Conservation (phyloP, 495 filamentous ascomycete genomes). For the Apiosordaria backusii region DNA sequence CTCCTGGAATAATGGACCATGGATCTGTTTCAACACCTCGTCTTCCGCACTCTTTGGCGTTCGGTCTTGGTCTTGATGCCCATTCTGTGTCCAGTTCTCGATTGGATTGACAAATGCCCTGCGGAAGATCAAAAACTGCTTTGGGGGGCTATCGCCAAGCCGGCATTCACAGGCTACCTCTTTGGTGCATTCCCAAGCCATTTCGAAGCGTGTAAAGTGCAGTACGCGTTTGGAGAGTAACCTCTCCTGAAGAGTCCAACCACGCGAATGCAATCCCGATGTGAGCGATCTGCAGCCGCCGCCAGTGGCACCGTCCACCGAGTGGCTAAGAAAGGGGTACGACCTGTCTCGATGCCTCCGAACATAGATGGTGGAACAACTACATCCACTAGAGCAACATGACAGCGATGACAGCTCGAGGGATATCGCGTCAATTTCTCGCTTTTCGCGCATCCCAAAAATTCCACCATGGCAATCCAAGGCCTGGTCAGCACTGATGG, state of each 20-base stretch:
- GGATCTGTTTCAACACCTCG: neutral
- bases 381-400: neutral
- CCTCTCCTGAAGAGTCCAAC: constrained; percentile 11
- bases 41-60: neutral
- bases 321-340: neutral
- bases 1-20: neutral
- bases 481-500: constrained; percentile 16
- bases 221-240: constrained; percentile 1
- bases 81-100: neutral
- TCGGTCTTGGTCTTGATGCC: neutral
- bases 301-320: no score
- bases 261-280: neutral
- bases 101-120: neutral
- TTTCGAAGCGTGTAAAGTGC: neutral
- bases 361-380: neutral
- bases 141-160: neutral
- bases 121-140: neutral
- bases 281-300: neutral
- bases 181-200: constrained; percentile 9
- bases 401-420: neutral
- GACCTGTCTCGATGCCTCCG: neutral
- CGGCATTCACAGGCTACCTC: neutral
- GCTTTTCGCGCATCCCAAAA: neutral
- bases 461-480: neutral
- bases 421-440: neutral